These are phyloP conservation scores for Rhizopogon vulgaris DNA, from an alignment of 768 basidiomycete species.

Conservation along the genomic window DNA sequence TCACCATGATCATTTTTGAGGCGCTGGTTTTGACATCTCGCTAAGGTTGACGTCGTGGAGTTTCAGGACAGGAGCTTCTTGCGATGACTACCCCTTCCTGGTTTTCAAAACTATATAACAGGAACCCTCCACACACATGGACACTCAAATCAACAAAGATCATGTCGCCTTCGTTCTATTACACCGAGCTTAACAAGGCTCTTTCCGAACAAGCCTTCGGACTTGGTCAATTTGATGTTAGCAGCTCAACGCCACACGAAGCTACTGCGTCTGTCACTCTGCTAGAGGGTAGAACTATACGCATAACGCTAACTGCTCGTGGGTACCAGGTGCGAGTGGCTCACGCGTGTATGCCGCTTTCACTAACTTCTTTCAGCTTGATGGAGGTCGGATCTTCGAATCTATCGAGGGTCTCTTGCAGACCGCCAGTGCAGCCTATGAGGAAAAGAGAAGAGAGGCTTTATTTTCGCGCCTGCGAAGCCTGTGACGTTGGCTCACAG, in stretches of 20 bases:
- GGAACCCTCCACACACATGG: constrained; percentile 11
- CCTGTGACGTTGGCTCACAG: constrained; percentile 19
- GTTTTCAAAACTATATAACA: constrained; percentile 23
- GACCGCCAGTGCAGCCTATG: constrained; percentile 49
- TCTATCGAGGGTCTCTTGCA: constrained; percentile 54
- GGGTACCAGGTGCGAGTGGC: constrained; percentile 48
- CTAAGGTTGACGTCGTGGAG: constrained; percentile 9
- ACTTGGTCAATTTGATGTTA: constrained; percentile 40
- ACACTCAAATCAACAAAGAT: constrained; percentile 7
- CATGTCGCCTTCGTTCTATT: constrained; percentile 25
- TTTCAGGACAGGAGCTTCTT: constrained; percentile 8
- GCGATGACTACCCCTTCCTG: constrained; percentile 22
- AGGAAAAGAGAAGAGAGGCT: constrained; percentile 37
- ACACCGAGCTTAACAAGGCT: constrained; percentile 46
- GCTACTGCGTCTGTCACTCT: constrained; percentile 50
- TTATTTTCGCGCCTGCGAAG: constrained; percentile 44
- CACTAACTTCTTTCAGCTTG: constrained; percentile 14
- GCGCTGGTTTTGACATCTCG: constrained; percentile 12
- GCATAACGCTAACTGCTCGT: constrained; percentile 40
- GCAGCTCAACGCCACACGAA: constrained; percentile 33
- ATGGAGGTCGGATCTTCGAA: constrained; percentile 38
- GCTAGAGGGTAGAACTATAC: constrained; percentile 47
- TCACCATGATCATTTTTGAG: constrained; percentile 16
- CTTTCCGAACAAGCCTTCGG: constrained; percentile 57
- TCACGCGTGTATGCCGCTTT: not conserved